phyloP scores from a whole-genome alignment of 192 early-diverging fungal species.

The Backusella sp. region DNA sequence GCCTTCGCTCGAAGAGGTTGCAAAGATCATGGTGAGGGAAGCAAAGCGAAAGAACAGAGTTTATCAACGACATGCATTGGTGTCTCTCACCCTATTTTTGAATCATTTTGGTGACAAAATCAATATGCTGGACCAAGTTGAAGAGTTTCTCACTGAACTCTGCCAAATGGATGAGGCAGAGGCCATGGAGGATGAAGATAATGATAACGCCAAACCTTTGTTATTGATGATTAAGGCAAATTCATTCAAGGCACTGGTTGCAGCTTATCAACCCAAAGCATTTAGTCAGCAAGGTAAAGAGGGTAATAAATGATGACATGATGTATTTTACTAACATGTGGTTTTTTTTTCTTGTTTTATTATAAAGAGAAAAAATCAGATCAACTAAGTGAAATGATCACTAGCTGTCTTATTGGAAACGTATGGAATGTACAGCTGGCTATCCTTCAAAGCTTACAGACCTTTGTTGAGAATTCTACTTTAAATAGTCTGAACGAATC shows the following conservation, averaged over 20 bases:
- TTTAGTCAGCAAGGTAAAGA: conserved; percentile 53
- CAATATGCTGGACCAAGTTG: conserved; percentile 56
- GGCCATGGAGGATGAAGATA: conserved; percentile 56
- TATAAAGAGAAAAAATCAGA: conserved; percentile 19
- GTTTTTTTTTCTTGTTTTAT: background rate
- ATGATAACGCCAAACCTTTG: conserved; percentile 59
- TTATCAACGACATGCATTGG: conserved; percentile 68
- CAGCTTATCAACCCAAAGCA: conserved; percentile 49
- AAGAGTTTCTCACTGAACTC: conserved; percentile 51
- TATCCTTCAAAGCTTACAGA: conserved; percentile 64
- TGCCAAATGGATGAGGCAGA: conserved; percentile 43
- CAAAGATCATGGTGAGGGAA: conserved; percentile 66
- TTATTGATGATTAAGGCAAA: conserved; percentile 63
- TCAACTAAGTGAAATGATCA: conserved; percentile 44
- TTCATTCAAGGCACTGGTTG: conserved; percentile 62
- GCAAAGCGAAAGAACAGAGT: conserved; percentile 70
- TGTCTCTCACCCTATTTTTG: conserved; percentile 58
- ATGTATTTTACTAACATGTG: background rate
- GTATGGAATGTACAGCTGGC: conserved; percentile 85
- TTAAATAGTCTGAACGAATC: conserved; percentile 1
- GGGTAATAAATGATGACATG: background rate
- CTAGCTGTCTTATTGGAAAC: conserved; percentile 54
- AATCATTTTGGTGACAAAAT: conserved; percentile 54
- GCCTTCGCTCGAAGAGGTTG: conserved; percentile 40
- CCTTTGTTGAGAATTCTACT: conserved; percentile 43